Conservation (phyloP, 306 rosid genomes). For the Quercus robur region DNA sequence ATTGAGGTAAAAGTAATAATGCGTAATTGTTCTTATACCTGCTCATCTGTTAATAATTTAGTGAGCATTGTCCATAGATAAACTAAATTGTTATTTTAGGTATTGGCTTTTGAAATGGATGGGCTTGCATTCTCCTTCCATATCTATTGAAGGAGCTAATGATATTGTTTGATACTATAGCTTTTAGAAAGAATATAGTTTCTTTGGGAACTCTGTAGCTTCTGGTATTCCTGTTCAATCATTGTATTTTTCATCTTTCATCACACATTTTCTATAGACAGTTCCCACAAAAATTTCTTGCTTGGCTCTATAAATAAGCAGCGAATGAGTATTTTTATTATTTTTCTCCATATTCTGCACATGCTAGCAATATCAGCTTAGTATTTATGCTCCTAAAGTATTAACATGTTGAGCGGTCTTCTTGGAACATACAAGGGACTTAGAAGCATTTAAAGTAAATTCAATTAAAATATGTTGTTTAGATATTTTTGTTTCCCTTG, state of each 20-base stretch:
- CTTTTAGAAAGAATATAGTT: not conserved
- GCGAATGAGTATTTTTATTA: not conserved
- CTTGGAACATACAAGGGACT: not conserved
- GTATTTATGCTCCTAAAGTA: not conserved
- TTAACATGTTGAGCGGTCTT: not conserved
- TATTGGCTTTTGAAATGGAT: not conserved
- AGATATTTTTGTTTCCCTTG: not conserved
- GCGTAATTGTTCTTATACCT: not conserved
- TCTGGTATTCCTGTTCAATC: not conserved
- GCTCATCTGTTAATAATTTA: not conserved
- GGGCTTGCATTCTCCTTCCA: not conserved
- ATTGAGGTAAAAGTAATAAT: slow-evolving; percentile 48
- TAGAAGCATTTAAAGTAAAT: not conserved
- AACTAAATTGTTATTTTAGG: not conserved
- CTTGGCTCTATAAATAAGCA: not conserved
- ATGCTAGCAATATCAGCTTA: not conserved
- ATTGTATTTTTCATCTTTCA: not conserved
- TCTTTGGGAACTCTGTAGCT: not conserved
- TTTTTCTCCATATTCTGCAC: not conserved
- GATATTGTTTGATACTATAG: not conserved
- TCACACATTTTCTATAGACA: not conserved
- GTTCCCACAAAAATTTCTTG: not conserved
- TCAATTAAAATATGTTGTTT: not conserved
- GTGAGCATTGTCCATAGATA: not conserved
- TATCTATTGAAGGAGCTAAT: not conserved